Percentiles rank a stretch among this genome's conserved stretches.
Conservation (phyloP, 2,329 filamentous ascomycete genomes). For the Neonectria neomacrospora region DNA sequence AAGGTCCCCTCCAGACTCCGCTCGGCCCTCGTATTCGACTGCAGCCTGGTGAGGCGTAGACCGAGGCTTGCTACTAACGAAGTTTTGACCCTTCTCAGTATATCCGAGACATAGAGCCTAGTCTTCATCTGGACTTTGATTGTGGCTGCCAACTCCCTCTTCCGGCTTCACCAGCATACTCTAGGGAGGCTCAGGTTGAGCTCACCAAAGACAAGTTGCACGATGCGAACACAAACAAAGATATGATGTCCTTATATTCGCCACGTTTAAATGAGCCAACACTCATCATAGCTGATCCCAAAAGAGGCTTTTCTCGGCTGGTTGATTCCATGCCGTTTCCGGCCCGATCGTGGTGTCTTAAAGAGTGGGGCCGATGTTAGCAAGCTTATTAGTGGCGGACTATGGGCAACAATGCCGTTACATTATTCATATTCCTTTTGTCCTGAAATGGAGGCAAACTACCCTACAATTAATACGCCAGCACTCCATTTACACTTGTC, state of each 20-base stretch:
- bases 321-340: conserved; percentile 11
- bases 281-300: background rate
- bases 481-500: background rate
- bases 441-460: background rate
- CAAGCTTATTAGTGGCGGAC: background rate
- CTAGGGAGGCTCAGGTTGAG: background rate
- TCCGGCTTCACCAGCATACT: background rate
- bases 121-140: background rate
- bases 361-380: background rate
- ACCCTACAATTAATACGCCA: background rate
- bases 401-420: too few relatives aligned
- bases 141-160: background rate
- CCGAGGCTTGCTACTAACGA: background rate
- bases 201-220: background rate
- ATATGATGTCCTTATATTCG: background rate
- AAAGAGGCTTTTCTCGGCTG: conserved; percentile 6
- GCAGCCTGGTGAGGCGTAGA: background rate
- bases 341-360: background rate
- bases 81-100: background rate
- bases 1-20: background rate
- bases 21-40: background rate
- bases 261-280: background rate
- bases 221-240: background rate
- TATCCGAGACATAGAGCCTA: background rate
- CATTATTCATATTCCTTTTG: too few relatives aligned